phyloP scores from a whole-genome alignment of 2,329 filamentous ascomycete genomes.

The Colletotrichum phormii region DNA sequence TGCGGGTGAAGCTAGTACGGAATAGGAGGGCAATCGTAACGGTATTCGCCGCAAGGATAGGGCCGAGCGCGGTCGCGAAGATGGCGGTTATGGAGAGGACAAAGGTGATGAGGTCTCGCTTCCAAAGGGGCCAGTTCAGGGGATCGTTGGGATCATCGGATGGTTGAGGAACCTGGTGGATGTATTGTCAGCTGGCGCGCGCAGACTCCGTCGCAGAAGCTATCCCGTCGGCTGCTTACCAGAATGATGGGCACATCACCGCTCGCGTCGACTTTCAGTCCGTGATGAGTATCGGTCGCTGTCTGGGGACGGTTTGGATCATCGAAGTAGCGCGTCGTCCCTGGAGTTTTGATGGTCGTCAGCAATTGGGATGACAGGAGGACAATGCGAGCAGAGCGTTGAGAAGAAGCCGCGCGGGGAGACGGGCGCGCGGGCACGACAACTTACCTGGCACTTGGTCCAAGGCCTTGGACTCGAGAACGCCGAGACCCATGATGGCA shows the following conservation, averaged over 20 bases:
- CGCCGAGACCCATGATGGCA: conserved; percentile 74
- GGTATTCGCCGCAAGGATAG: conserved; percentile 90
- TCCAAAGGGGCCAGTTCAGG: conserved; percentile 86
- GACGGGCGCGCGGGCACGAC: background rate
- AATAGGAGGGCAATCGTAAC: conserved; percentile 80
- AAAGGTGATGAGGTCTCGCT: conserved; percentile 82
- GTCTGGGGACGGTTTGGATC: conserved; percentile 62
- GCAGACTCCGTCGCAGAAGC: background rate
- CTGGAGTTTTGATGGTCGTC: conserved; percentile 46
- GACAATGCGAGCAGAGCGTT: conserved; percentile 14
- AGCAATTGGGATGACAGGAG: conserved; percentile 20
- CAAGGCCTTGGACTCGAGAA: conserved; percentile 75
- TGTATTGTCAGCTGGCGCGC: background rate
- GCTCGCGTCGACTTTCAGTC: conserved; percentile 78
- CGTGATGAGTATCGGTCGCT: conserved; percentile 51
- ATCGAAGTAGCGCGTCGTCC: conserved; percentile 74
- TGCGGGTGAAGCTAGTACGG: conserved; percentile 73
- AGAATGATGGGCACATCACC: conserved; percentile 80
- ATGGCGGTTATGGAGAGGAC: conserved; percentile 84
- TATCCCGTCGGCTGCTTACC: conserved; percentile 54
- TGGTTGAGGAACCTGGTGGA: conserved; percentile 76
- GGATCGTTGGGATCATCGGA: conserved; percentile 93
- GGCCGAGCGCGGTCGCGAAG: conserved; percentile 85
- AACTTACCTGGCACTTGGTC: conserved; percentile 78
- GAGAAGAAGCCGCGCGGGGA: background rate